A percentile compares a stretch with the other conserved stretches of the same genome.
Conservation (phyloP, 352 stramenopile species). For the Poterioochromonas sp. region DNA sequence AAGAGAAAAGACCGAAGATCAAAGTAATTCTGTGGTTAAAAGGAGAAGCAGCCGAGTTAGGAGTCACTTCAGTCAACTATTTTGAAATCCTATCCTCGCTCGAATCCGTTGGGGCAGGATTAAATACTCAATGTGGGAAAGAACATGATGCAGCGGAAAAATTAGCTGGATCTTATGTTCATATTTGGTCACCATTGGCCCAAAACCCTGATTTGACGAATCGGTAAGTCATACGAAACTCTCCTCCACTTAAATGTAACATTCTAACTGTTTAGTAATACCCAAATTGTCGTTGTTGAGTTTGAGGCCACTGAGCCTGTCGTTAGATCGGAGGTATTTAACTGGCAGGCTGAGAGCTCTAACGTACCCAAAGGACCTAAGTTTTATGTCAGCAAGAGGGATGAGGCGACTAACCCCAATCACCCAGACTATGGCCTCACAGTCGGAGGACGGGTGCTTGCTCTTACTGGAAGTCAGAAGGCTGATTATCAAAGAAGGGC, state of each 20-base stretch:
- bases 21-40: not conserved
- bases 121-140: not conserved
- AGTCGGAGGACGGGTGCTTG: not conserved
- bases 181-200: not conserved
- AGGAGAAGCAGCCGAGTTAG: not conserved
- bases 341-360: not conserved
- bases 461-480: not conserved
- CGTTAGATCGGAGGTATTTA: not conserved
- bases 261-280: not conserved
- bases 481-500: not conserved
- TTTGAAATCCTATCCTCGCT: not conserved
- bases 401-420: not conserved
- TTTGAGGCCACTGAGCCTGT: not conserved
- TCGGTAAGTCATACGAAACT: not conserved
- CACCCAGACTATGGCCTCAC: not conserved
- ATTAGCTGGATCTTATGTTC: not conserved
- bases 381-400: not conserved
- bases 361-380: not conserved
- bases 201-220: not conserved
- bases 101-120: not conserved
- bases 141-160: not conserved
- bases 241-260: not conserved
- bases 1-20: not conserved
- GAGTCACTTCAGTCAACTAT: not conserved
- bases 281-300: not conserved